A percentile compares a stretch with the other conserved stretches of the same genome.
Conservation (phyloP, 148 eudicot species). For the Dysphania ambrosioides region DNA sequence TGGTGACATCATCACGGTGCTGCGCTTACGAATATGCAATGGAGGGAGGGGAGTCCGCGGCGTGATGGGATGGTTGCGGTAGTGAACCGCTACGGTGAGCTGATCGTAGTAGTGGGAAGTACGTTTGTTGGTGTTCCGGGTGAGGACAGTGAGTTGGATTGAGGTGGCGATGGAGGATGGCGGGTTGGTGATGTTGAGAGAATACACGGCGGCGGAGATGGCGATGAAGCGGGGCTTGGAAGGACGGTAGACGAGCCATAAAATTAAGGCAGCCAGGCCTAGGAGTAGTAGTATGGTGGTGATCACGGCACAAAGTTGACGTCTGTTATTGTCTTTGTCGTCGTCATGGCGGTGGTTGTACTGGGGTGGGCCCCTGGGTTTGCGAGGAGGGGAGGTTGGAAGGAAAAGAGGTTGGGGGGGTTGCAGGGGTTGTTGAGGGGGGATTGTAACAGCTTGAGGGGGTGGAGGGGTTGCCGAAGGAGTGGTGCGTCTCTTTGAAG, state of each 20-base stretch:
- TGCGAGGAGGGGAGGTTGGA: slow-evolving; percentile 17
- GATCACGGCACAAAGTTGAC: slow-evolving; percentile 23
- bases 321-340: neutral
- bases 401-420: neutral
- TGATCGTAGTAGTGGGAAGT: slow-evolving; percentile 54
- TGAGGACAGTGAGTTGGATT: slow-evolving; percentile 57
- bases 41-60: slow-evolving; percentile 39
- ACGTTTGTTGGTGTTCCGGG: slow-evolving; percentile 60
- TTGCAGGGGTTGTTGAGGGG: slow-evolving; percentile 16
- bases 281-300: slow-evolving; percentile 35
- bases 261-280: slow-evolving; percentile 43
- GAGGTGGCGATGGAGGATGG: slow-evolving; percentile 45
- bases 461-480: slow-evolving; percentile 10
- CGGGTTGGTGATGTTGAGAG: slow-evolving; percentile 46
- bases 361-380: slow-evolving; percentile 7
- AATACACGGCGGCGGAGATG: slow-evolving; percentile 40
- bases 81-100: slow-evolving; percentile 51
- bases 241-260: slow-evolving; percentile 73
- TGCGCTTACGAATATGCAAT: slow-evolving; percentile 14
- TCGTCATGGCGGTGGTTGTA: slow-evolving; percentile 4
- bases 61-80: slow-evolving; percentile 60
- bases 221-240: slow-evolving; percentile 58
- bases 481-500: neutral
- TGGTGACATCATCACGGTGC: slow-evolving; percentile 34
- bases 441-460: neutral